Percentiles rank a stretch among this genome's conserved stretches.
Evolutionary conservation across 2,329 filamentous ascomycete genomes (phyloP).

Genomic region (Colletotrichum sp.): DNA sequence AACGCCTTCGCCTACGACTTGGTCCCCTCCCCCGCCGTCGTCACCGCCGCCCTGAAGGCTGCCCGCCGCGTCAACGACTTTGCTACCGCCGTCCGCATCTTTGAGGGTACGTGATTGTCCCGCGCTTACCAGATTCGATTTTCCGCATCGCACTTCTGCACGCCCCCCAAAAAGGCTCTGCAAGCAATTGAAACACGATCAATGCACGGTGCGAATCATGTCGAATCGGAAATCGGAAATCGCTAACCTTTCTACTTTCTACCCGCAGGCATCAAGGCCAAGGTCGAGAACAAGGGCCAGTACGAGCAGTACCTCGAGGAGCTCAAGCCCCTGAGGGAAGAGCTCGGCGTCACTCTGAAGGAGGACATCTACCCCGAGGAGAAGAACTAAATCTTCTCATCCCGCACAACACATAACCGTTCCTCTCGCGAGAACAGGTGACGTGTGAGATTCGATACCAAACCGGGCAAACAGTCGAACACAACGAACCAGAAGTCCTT

Average conservation of each 20-base stretch:
- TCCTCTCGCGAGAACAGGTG: neutral
- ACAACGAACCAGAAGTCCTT: neutral
- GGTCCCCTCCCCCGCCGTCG: constrained; percentile 90
- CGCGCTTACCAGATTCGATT: constrained; percentile 29
- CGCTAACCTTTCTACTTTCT: neutral
- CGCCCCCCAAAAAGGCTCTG: neutral
- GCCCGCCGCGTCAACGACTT: constrained; percentile 97
- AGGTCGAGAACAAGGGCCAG: constrained; percentile 98
- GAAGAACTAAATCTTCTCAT: constrained; percentile 41
- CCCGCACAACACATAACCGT: neutral
- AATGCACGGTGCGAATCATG: neutral
- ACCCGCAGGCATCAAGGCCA: constrained; percentile 87
- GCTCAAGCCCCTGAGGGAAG: constrained; percentile 90
- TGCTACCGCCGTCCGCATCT: constrained; percentile 96
- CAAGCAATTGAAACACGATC: neutral
- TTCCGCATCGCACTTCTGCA: neutral
- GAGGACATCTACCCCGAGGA: constrained; percentile 87
- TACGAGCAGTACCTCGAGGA: constrained; percentile 96
- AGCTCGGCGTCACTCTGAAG: constrained; percentile 89
- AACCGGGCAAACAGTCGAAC: neutral
- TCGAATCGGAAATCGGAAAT: neutral
- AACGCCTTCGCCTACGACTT: constrained; percentile 99
- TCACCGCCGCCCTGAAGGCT: constrained; percentile 89
- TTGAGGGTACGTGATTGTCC: constrained; percentile 76
- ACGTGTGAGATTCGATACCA: neutral